Evolutionary conservation across 2,329 filamentous ascomycete genomes (phyloP), one percentile per base, ranked within the genome.

Genomic region (Cladobotryum protrusum): DNA sequence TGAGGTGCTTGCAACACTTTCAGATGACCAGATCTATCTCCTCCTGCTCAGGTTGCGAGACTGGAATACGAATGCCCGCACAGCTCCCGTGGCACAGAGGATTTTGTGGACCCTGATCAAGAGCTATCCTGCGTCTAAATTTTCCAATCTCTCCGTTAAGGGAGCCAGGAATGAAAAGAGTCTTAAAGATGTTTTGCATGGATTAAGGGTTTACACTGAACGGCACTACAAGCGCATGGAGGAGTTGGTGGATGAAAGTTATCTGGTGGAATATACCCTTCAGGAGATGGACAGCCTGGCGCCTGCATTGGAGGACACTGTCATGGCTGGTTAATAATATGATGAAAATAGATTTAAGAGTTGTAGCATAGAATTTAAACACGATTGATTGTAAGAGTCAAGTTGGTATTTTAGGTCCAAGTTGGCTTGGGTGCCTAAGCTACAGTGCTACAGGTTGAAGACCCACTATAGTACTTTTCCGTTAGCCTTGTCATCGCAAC

Each of bases 61-160:
- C 70, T 99, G 93, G 93, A 99, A 99, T 65, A 95, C 93, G 4
- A 97, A 97, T 60, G 90, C 89, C 0, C 80, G 89, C 54, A 95
- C 89, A 3, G 85, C 90, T 1, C 79, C 84, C 5, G 83, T 97
- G 1, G 87, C 93, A 1, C 93, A 99, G 69, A 82, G 85, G 33
- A 85, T 99, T 13, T 72, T 99, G 7, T 86, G 83, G 73, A 82
- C 87, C 1, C 64, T 99, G 7, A 82, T 96, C 46, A 82, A 83
- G 56, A 87, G 83, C 52, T 95, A 96, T 61, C 87, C 90, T 1
- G 87, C 88, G 2, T 81, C 82, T 44, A 82, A 85, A 50, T 81
- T 97, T 50, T 85, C 89, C 2, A 82, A 78, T 53, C 67, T 95
- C 49, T 85, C 82, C 3, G 75, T 81, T 17, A 76, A 75, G 61